Base-by-base conservation (phyloP, 257 asterid species). In the Solanum etuberosum region DNA sequence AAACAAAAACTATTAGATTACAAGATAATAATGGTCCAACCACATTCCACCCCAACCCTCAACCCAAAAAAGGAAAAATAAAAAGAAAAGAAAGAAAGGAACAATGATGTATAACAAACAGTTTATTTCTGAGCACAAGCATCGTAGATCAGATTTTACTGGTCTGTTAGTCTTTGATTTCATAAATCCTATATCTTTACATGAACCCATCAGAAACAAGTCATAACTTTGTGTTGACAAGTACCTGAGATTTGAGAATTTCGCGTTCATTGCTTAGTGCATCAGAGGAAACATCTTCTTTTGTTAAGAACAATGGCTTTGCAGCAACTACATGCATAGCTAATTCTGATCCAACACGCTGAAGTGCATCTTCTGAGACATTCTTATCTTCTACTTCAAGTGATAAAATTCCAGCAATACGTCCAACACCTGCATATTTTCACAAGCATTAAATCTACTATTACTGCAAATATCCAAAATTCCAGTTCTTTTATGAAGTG, bases 321-420 rank as follows among this genome's bases (percentile, higher is more conserved):
- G 98, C 93, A 89, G 99, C 99, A 87, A 97, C 99, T 29, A 97
- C 88, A 83, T 97, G 99, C 99, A 97, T 97, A 85, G 99, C 99
- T 86, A 97, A 48, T 93, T 96, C 96, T 83, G 99, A 95, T 72
- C 99, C 99, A 90, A 97, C 94, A 32, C 91, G 94, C 83, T 93
- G 92, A 77, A 97, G 93, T 88, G 97, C 91, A 88, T 93, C 98
- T 89, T 91, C 29, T 84, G 99, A 89, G 84, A 88, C 94, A 93
- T 91, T 89, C 88, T 90, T 91, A 88, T 90, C 96, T 89, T 95
- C 99, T 71, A 94, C 98, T 91, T 96, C 99, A 86, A 97, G 97
- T 9, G 97, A 95, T 87, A 97, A 80, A 89, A 97, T 88, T 40
- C 99, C 98, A 86, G 98, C 98, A 89, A 97, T 94, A 9, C 98